phyloP scores from a whole-genome alignment of 805 yeast species.

The Candida coquimbonensis region DNA sequence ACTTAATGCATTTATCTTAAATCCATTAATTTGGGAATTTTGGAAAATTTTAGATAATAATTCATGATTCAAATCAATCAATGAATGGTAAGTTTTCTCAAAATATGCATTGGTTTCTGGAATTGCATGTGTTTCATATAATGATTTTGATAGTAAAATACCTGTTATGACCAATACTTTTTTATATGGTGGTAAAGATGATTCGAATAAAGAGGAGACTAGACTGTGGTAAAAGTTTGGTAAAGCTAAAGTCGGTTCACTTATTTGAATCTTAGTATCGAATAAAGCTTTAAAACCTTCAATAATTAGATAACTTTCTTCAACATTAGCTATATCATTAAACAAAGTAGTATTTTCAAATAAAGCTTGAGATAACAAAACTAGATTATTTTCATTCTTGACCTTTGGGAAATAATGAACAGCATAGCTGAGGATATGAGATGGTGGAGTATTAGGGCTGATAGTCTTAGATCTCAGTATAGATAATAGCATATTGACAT shows the following conservation, averaged over 20 bases:
- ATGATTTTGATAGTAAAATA: slow-evolving; percentile 27
- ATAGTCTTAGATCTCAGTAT: slow-evolving; percentile 6
- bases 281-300: slow-evolving; percentile 40
- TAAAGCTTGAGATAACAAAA: slow-evolving; percentile 32
- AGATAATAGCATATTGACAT: slow-evolving; percentile 23
- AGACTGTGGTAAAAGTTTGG: slow-evolving; percentile 32
- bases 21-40: slow-evolving; percentile 12
- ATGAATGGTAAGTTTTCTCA: slow-evolving; percentile 28
- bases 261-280: slow-evolving; percentile 36
- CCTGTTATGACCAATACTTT: slow-evolving; percentile 39
- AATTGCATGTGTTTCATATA: slow-evolving; percentile 27
- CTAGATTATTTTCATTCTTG: slow-evolving; percentile 36
- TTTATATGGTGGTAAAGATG: slow-evolving; percentile 34
- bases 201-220: slow-evolving; percentile 25
- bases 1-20: slow-evolving; percentile 16
- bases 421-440: slow-evolving; percentile 18
- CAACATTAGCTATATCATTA: slow-evolving; percentile 5
- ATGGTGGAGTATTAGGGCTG: background rate
- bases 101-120: slow-evolving; percentile 29
- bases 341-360: slow-evolving; percentile 31
- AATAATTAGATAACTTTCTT: slow-evolving; percentile 31
- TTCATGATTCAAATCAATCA: slow-evolving; percentile 25
- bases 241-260: slow-evolving; percentile 37
- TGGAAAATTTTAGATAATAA: slow-evolving; percentile 15
- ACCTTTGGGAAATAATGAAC: slow-evolving; percentile 40